phyloP scores from a whole-genome alignment of 352 stramenopile genomes.

The Pythium aquatile region DNA sequence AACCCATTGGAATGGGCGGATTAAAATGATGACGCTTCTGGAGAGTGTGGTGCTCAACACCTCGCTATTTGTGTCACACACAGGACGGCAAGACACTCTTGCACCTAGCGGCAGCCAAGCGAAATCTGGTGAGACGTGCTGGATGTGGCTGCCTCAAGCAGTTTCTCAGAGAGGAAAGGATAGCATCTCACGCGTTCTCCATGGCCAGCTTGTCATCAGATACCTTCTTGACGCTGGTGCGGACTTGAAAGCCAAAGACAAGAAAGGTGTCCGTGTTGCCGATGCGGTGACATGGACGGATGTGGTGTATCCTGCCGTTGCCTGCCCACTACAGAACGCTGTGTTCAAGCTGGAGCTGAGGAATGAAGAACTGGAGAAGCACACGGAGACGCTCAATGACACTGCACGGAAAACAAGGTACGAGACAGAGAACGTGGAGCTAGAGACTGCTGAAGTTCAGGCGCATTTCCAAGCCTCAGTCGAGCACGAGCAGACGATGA shows the following conservation, averaged over 20 bases:
- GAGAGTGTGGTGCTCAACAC: background rate
- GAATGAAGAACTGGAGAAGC: constrained; percentile 11
- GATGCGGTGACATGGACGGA: constrained; percentile 27
- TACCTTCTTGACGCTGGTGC: constrained; percentile 23
- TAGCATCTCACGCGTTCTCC: background rate
- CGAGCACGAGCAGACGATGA: constrained; percentile 12
- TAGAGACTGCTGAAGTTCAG: constrained; percentile 11
- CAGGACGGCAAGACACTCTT: constrained; percentile 40
- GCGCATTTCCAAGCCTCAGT: constrained; percentile 7
- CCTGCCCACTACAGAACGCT: constrained; percentile 21
- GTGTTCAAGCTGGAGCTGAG: constrained; percentile 27
- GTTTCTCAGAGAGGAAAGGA: background rate
- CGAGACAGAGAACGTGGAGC: constrained; percentile 4
- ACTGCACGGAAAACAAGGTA: constrained; percentile 6
- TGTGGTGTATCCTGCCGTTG: constrained; percentile 21
- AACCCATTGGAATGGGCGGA: background rate
- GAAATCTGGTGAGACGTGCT: constrained; percentile 28
- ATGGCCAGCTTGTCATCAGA: constrained; percentile 16
- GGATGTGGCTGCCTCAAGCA: background rate
- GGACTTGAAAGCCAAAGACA: constrained; percentile 17
- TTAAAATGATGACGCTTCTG: background rate
- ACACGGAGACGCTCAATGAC: constrained; percentile 5
- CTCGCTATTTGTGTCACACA: background rate
- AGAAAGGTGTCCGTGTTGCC: constrained; percentile 23
- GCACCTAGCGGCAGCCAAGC: constrained; percentile 29